A percentile compares a stretch with the other conserved stretches of the same genome.
These are phyloP conservation scores for Fusarium pseudoanthophilum DNA, from an alignment of 2,329 filamentous ascomycete genomes.

Conservation along the genomic window DNA sequence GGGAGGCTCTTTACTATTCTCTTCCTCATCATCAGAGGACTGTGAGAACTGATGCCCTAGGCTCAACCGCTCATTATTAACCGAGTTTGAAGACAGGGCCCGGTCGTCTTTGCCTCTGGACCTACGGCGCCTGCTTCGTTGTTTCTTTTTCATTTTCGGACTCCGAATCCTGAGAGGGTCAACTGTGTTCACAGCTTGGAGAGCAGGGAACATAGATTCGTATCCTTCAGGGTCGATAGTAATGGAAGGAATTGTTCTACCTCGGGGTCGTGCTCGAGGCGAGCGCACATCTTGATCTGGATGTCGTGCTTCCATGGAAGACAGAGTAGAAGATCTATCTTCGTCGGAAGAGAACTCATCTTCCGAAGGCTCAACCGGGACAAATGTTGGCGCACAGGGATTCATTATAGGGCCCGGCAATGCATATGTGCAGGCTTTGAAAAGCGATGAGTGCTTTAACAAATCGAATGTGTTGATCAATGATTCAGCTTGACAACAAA, in stretches of 20 bases:
- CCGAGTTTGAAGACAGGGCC: not conserved
- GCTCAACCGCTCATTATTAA: not conserved
- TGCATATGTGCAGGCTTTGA: not conserved
- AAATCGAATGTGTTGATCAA: not conserved
- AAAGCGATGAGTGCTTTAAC: not conserved
- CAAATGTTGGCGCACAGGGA: conserved; percentile 44
- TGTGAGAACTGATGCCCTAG: not conserved
- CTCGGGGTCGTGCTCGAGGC: not conserved
- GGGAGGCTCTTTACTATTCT: not conserved
- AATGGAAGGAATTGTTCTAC: not conserved
- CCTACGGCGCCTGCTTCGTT: not conserved
- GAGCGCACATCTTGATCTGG: not conserved
- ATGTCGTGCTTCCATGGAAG: conserved; percentile 1
- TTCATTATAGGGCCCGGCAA: conserved; percentile 39
- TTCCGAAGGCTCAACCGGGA: conserved; percentile 28
- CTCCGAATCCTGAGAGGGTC: not conserved
- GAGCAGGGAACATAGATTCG: conserved; percentile 40
- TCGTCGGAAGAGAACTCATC: conserved; percentile 1
- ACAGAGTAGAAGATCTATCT: not conserved
- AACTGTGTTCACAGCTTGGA: conserved; percentile 9
- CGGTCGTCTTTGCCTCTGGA: not conserved
- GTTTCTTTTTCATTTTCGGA: not conserved
- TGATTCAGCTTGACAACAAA: not conserved
- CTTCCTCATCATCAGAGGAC: not conserved
- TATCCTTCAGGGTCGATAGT: conserved; percentile 37